Evolutionary conservation across 768 basidiomycete genomes (phyloP).

Genomic region (Hygrocybe coccinea): DNA sequence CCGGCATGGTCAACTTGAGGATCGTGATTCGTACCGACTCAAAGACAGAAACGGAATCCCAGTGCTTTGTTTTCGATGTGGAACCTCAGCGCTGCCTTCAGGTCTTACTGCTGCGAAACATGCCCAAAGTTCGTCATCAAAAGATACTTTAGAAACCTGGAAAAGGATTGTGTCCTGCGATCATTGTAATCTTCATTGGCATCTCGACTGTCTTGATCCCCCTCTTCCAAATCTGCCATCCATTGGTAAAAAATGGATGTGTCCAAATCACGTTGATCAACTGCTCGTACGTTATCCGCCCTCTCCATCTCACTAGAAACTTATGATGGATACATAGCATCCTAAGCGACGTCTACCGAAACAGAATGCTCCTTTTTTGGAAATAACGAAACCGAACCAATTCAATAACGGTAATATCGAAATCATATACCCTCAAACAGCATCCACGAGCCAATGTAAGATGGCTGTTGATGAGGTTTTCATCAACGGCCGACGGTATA

Average conservation of each 20-base stretch:
- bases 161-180: conserved; percentile 88
- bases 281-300: conserved; percentile 55
- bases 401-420: conserved; percentile 93
- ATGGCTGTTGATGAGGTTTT: conserved; percentile 74
- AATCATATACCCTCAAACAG: conserved; percentile 64
- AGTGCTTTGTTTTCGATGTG: conserved; percentile 89
- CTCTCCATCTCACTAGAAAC: conserved; percentile 9
- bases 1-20: conserved; percentile 85
- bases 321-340: conserved; percentile 43
- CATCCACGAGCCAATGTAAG: conserved; percentile 38
- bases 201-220: conserved; percentile 92
- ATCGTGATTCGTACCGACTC: conserved; percentile 81
- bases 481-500: conserved; percentile 84
- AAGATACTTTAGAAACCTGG: conserved; percentile 50
- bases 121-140: conserved; percentile 46
- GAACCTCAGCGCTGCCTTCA: conserved; percentile 67
- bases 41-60: conserved; percentile 79
- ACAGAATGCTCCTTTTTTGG: conserved; percentile 59
- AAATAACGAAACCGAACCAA: conserved; percentile 66
- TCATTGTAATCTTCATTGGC: conserved; percentile 92
- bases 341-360: conserved; percentile 78
- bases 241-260: conserved; percentile 95
- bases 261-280: conserved; percentile 92
- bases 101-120: conserved; percentile 52
- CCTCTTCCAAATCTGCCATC: conserved; percentile 83